Evolutionary conservation across 257 asterid genomes (phyloP).

Genomic region (Eustoma russellianum): DNA sequence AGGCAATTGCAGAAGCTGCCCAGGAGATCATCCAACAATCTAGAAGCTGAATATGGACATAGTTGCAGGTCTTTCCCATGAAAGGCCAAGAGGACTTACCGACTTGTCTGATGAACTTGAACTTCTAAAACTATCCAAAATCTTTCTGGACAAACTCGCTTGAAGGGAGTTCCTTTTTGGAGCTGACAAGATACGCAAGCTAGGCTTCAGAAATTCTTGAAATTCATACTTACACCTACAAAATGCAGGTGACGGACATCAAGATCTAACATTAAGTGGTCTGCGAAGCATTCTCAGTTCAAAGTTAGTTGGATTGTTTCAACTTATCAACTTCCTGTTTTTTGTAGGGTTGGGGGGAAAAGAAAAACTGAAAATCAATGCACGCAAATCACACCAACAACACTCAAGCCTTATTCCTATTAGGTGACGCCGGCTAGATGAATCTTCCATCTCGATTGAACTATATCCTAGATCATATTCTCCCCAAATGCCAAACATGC

Average conservation of each 20-base stretch:
- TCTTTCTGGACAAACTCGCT: slow-evolving; percentile 61
- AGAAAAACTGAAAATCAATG: background rate
- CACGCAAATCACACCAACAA: background rate
- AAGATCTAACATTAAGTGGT: background rate
- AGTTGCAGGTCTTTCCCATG: background rate
- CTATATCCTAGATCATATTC: no score
- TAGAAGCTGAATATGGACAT: background rate
- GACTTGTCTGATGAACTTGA: slow-evolving; percentile 50
- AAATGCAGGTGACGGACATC: slow-evolving; percentile 10
- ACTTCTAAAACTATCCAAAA: slow-evolving; percentile 54
- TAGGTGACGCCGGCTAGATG: no score
- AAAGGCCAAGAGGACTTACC: slow-evolving; percentile 30
- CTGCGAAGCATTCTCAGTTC: no score
- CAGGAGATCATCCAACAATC: background rate
- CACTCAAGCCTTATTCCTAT: background rate
- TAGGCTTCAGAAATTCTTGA: slow-evolving; percentile 89
- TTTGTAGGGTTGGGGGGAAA: no score
- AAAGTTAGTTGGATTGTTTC: background rate
- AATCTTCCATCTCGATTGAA: no score
- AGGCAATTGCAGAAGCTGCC: background rate
- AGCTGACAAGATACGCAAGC: slow-evolving; percentile 75
- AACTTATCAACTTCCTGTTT: background rate
- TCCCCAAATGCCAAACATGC: no score
- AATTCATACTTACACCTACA: slow-evolving; percentile 83
- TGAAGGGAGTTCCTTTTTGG: slow-evolving; percentile 47